phyloP scores from a whole-genome alignment of 495 filamentous ascomycete species.

The Neurospora sublineolata region DNA sequence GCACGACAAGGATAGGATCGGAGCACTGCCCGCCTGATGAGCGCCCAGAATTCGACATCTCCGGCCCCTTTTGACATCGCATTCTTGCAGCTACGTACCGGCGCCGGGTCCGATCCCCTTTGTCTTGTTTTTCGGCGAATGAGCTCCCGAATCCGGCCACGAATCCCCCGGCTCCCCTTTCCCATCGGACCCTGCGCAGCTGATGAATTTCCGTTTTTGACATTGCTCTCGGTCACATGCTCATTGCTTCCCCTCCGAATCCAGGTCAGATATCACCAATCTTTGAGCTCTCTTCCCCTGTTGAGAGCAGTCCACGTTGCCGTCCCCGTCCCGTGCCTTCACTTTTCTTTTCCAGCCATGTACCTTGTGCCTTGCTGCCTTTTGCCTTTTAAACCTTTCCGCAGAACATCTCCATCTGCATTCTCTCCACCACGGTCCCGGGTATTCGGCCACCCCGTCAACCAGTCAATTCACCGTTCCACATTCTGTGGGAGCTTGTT shows the following conservation, averaged over 20 bases:
- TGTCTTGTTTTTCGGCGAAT: not conserved
- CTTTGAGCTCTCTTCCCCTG: not conserved
- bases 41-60: not conserved
- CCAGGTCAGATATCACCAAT: not conserved
- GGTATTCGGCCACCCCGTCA: not conserved
- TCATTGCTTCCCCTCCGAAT: not conserved
- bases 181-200: not conserved
- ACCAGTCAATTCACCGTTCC: not conserved
- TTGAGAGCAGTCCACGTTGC: no score
- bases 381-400: not conserved
- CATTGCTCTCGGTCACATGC: not conserved
- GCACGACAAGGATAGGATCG: not conserved
- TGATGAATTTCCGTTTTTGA: not conserved
- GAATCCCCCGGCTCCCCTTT: not conserved
- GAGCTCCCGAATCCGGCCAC: not conserved
- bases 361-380: not conserved
- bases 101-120: not conserved
- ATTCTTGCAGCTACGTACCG: not conserved
- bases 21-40: not conserved
- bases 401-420: not conserved
- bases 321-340: not conserved
- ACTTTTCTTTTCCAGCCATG: not conserved
- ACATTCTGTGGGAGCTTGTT: not conserved
- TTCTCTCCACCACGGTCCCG: not conserved
- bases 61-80: not conserved